Evolutionary conservation across 2,329 filamentous ascomycete species (phyloP), one percentile per base, ranked within the genome.

Genomic region (Claviceps arundinis): DNA sequence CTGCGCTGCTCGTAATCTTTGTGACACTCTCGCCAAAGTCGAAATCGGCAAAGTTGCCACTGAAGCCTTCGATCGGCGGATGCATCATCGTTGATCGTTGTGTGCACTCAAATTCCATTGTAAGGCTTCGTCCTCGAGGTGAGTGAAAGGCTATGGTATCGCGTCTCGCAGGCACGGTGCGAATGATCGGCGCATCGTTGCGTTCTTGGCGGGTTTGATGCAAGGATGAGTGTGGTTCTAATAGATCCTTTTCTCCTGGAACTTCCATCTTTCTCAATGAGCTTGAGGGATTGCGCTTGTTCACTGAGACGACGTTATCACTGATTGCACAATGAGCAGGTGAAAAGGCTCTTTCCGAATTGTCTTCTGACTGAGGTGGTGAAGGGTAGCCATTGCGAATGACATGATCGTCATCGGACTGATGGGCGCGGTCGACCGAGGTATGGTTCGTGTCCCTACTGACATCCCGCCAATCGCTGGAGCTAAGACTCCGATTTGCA

Each of bases 71-170:
- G 50, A 57, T 60, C 38, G 58, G 61, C 3, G 56, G 53, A 7
- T 55, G 52, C 43, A 55, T 58, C 48, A 56, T 54, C 8, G 57
- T 55, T 43, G 59, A 53, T 42, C 54, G 52, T 11, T 56, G 55
- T n/a, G 50, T 46, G 24, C 56, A 54, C 11, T 62, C 60, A n/a
- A 61, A 56, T 5, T 56, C 70, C 65, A 74, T 73, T 4, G 71
- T 70, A 51, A 78, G 65, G 57, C 76, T 80, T 46, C 68, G 67
- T 38, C 72, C 67, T 19, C 70, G 67, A 2, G 73, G 67, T 0
- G 69, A 66, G 55, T 69, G 68, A 19, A 75, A 70, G 0, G 72
- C 72, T 14, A 76, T 58, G 1, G 74, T 77, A 44, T 80, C 74
- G 37, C 75, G 72, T 59, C 72, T 74, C 3, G 75, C 73, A n/a